Evolutionary conservation across 2,329 filamentous ascomycete genomes (phyloP).

Genomic region (Penicillium concentricum): DNA sequence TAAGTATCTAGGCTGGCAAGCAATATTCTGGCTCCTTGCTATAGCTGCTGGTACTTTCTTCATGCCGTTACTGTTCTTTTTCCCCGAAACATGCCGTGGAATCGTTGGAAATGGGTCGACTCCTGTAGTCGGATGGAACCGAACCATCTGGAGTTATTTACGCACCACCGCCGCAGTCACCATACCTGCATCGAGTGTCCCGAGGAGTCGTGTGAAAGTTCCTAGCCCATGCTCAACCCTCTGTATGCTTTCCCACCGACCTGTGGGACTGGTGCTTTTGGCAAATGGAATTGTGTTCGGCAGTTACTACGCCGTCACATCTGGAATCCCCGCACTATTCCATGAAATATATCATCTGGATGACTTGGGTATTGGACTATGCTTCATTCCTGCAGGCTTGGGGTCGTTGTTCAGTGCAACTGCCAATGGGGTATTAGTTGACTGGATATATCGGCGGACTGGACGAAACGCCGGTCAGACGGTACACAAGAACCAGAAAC

Average conservation of each 20-base stretch:
- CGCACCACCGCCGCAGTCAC: background rate
- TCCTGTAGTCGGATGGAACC: conserved; percentile 29
- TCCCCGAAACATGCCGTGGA: conserved; percentile 39
- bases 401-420: conserved; percentile 28
- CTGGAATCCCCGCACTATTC: conserved; percentile 47
- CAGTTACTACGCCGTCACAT: conserved; percentile 46
- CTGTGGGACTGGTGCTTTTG: conserved; percentile 32
- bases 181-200: background rate
- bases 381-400: conserved; percentile 31
- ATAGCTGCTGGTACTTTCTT: conserved; percentile 39
- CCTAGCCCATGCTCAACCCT: conserved; percentile 36
- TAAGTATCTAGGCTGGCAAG: conserved; percentile 51
- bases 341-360: conserved; percentile 43
- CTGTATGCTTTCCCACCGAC: conserved; percentile 32
- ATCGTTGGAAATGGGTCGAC: conserved; percentile 37
- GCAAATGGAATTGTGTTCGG: conserved; percentile 45
- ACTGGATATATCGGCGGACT: conserved; percentile 70
- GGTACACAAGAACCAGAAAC: conserved; percentile 59
- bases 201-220: background rate
- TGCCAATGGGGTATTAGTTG: conserved; percentile 43
- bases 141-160: conserved; percentile 21
- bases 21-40: conserved; percentile 55
- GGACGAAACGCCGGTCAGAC: conserved; percentile 51
- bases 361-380: conserved; percentile 44
- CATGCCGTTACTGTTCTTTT: conserved; percentile 23